Evolutionary conservation across 2,329 filamentous ascomycete species (phyloP).

Genomic region (Trichothecium roseum): DNA sequence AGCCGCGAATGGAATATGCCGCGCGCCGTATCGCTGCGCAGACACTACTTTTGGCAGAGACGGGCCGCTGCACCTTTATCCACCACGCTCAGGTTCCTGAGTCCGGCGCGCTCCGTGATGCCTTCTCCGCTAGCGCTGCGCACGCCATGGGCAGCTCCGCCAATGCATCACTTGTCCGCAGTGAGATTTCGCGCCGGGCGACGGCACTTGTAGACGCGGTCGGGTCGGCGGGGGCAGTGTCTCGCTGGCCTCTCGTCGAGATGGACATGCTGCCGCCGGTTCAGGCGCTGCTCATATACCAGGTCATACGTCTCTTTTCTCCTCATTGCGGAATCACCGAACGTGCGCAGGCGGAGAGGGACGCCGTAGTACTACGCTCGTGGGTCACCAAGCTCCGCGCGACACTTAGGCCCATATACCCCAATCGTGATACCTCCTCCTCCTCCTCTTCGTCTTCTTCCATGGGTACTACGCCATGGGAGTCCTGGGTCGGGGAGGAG

Average conservation of each 20-base stretch:
- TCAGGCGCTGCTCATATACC: slow-evolving; percentile 7
- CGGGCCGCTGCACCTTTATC: background rate
- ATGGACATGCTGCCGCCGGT: slow-evolving; percentile 5
- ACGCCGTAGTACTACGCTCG: too few species aligned
- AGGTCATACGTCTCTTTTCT: slow-evolving; percentile 7
- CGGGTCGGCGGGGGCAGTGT: background rate
- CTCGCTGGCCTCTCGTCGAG: too few species aligned
- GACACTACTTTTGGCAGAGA: background rate
- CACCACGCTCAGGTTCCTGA: background rate
- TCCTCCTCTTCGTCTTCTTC: too few species aligned
- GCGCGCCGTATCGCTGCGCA: background rate
- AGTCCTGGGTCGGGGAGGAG: slow-evolving; percentile 4
- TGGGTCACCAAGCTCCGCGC: too few species aligned
- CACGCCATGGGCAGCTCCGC: background rate
- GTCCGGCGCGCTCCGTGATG: slow-evolving; percentile 1
- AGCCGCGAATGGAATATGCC: background rate
- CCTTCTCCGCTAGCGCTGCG: slow-evolving; percentile 1
- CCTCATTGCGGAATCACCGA: slow-evolving; percentile 9
- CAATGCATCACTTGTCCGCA: background rate
- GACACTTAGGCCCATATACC: too few species aligned
- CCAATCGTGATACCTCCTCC: too few species aligned
- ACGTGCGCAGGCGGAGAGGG: slow-evolving; percentile 6
- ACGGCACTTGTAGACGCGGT: background rate
- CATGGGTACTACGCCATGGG: too few species aligned
- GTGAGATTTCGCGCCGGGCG: background rate